A percentile compares a stretch with the other conserved stretches of the same genome.
These are phyloP conservation scores for Scorias spongiosa DNA, from an alignment of 2,329 filamentous ascomycete species.

Conservation along the genomic window DNA sequence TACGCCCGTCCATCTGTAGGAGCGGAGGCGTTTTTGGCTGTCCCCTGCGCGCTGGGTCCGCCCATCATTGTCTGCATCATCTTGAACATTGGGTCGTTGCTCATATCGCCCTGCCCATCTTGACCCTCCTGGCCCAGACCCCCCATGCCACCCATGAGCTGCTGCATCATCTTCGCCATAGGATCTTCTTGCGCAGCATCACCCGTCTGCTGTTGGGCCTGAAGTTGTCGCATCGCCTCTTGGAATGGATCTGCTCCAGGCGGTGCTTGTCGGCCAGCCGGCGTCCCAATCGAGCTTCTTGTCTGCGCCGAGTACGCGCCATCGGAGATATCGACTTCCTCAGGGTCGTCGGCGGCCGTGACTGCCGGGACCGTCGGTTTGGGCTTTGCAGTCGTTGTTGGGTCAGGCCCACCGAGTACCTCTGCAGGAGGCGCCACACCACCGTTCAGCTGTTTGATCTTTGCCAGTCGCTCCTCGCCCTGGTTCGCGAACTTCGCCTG, in stretches of 20 bases:
- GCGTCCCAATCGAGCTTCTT: slow-evolving; percentile 7
- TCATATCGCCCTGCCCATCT: slow-evolving; percentile 20
- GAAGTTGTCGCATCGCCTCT: slow-evolving; percentile 18
- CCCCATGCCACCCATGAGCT: slow-evolving; percentile 44
- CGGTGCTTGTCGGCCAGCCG: slow-evolving; percentile 4
- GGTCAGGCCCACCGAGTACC: slow-evolving; percentile 13
- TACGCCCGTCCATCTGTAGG: slow-evolving; percentile 28
- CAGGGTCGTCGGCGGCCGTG: slow-evolving; percentile 44
- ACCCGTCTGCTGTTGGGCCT: slow-evolving; percentile 5
- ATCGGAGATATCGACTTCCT: slow-evolving; percentile 65
- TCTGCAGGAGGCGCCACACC: slow-evolving; percentile 19
- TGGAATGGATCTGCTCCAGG: slow-evolving; percentile 11
- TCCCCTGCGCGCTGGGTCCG: slow-evolving; percentile 11
- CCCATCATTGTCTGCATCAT: slow-evolving; percentile 32
- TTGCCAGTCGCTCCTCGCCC: slow-evolving; percentile 54
- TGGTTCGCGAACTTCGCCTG: slow-evolving; percentile 65
- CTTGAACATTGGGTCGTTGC: slow-evolving; percentile 27
- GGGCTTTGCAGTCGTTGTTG: slow-evolving; percentile 15
- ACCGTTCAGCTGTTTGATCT: slow-evolving; percentile 56
- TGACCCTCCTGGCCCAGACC: slow-evolving; percentile 17
- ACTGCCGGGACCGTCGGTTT: slow-evolving; percentile 16
- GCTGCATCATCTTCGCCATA: slow-evolving; percentile 61
- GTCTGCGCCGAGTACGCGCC: slow-evolving; percentile 19
- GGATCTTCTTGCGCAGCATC: slow-evolving; percentile 37
- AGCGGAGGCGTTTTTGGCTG: not conserved